Evolutionary conservation across 169 alveolate genomes (phyloP).

Genomic region (Neospora caninum): DNA sequence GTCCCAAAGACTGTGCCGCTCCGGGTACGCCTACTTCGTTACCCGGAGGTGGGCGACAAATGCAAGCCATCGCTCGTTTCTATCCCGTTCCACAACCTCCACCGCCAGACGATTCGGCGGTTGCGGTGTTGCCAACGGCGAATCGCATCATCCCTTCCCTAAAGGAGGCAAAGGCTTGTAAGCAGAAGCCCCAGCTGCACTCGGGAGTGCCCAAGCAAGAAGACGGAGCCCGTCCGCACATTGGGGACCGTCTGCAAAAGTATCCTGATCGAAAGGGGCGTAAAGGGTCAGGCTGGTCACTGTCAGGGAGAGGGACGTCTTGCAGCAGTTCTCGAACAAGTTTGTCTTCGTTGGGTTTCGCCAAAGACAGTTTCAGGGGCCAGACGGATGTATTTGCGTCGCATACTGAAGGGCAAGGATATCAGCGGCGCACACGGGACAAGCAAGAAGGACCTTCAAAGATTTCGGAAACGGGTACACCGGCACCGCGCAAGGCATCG

Average conservation of each 20-base stretch:
- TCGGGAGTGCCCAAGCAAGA: too few species aligned
- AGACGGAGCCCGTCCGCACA: too few species aligned
- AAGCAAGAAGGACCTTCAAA: too few species aligned
- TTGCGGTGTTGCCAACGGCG: not conserved
- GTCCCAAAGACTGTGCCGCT: not conserved
- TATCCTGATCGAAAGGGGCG: not conserved
- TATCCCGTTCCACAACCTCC: not conserved
- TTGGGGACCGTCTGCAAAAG: not conserved
- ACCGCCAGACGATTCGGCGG: not conserved
- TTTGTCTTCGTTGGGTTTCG: not conserved
- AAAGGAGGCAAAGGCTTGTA: not conserved
- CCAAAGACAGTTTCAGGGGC: not conserved
- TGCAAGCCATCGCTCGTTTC: not conserved
- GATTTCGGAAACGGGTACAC: too few species aligned
- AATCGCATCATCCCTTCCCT: not conserved
- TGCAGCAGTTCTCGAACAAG: not conserved
- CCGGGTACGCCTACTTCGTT: not conserved
- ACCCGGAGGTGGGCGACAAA: not conserved
- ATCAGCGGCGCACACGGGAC: not conserved
- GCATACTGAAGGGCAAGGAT: not conserved
- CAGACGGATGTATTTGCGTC: not conserved
- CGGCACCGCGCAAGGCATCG: not conserved
- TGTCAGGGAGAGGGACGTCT: not conserved
- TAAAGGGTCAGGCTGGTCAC: not conserved
- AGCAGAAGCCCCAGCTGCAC: too few species aligned